phyloP scores from a whole-genome alignment of 441 rosid genomes.

The Corymbia calophylla region DNA sequence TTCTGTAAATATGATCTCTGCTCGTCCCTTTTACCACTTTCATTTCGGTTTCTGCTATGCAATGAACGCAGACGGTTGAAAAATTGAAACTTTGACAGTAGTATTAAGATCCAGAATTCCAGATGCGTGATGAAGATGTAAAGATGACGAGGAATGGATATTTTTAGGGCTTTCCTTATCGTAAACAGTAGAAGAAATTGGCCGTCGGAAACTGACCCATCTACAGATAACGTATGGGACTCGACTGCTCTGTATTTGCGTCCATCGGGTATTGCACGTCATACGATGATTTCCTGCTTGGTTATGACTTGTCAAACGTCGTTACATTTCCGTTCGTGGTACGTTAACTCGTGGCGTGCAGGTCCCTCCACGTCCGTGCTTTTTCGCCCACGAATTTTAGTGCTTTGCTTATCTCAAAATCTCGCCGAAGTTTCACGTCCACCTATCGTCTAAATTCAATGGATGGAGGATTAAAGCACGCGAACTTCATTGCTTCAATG shows the following conservation, averaged over 20 bases:
- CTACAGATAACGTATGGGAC: not conserved
- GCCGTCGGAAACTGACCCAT: not conserved
- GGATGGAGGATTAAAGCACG: no score
- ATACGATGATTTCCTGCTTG: not conserved
- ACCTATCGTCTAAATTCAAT: not conserved
- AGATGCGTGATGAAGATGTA: not conserved
- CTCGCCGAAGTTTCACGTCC: not conserved
- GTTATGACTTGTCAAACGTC: not conserved
- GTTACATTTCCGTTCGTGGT: not conserved
- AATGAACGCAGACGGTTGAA: no score
- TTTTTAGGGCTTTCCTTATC: not conserved
- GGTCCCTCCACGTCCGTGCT: not conserved
- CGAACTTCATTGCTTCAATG: no score
- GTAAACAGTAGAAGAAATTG: not conserved
- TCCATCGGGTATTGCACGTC: not conserved
- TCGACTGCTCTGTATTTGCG: not conserved
- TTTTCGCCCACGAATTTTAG: not conserved
- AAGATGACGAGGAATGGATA: not conserved
- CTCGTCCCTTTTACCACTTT: not conserved
- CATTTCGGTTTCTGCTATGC: not conserved
- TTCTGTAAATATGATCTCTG: not conserved
- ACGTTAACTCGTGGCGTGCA: not conserved
- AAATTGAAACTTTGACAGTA: not conserved
- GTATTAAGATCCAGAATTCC: not conserved
- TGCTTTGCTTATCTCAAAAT: not conserved